phyloP scores from a whole-genome alignment of 192 early-diverging fungal species.

The Coemansia sp. region DNA sequence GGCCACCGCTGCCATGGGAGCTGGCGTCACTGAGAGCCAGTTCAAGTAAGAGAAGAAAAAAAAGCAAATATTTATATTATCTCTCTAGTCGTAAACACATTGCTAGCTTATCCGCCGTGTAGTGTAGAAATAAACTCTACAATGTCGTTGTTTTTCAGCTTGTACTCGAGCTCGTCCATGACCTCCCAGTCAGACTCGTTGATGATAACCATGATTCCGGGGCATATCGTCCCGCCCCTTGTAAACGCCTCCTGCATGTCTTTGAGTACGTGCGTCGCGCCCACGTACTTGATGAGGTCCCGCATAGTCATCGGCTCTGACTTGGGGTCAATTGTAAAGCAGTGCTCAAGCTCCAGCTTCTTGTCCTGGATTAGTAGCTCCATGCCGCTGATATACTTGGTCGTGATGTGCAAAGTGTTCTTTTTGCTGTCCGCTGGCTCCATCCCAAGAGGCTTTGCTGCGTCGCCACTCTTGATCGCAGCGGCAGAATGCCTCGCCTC shows the following conservation, averaged over 20 bases:
- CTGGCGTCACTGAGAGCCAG: slow-evolving; percentile 86
- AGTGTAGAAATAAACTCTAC: slow-evolving; percentile 98
- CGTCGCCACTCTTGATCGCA: not conserved
- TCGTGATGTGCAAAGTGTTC: slow-evolving; percentile 3
- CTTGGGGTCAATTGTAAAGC: slow-evolving; percentile 19
- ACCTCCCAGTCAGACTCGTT: slow-evolving; percentile 98
- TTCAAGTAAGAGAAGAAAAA: slow-evolving; percentile 70
- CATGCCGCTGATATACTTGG: slow-evolving; percentile 80
- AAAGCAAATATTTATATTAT: no score
- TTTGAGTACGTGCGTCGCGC: slow-evolving; percentile 64
- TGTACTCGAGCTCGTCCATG: slow-evolving; percentile 84
- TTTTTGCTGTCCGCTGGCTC: not conserved
- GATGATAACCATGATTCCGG: slow-evolving; percentile 93
- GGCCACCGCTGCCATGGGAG: slow-evolving; percentile 94
- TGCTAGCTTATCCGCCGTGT: slow-evolving; percentile 77
- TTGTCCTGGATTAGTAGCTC: slow-evolving; percentile 88
- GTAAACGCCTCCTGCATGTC: slow-evolving; percentile 88
- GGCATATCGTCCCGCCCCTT: slow-evolving; percentile 80
- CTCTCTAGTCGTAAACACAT: not conserved
- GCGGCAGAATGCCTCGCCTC: not conserved
- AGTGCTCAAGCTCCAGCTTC: slow-evolving; percentile 55
- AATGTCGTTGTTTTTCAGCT: slow-evolving; percentile 73
- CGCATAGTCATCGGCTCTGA: slow-evolving; percentile 58
- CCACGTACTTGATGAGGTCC: slow-evolving; percentile 74
- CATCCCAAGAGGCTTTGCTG: not conserved